Base-by-base conservation (phyloP, 1,139 yeast species). In the Sugiyamaella novakii region DNA sequence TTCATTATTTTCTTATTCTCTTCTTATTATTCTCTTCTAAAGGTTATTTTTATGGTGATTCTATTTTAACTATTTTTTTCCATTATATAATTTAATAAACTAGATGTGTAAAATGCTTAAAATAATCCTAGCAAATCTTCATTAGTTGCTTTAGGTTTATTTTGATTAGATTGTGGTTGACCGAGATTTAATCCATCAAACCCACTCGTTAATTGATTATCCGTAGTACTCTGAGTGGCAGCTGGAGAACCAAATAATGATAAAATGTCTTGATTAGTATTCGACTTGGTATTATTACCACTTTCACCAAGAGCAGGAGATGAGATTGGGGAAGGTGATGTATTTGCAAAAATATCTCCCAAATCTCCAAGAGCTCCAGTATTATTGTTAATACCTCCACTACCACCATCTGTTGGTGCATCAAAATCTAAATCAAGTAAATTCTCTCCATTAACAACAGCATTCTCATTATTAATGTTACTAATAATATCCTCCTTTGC, bases 391-490 rank as follows among this genome's bases (percentile, higher is more conserved):
- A 59, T 53, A 2, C 56, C 44, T 3, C 56, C 44, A 18, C 64
- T 77, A 1, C 62, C 71, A 8, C 31, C 38, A 6, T 14, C 22
- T 12, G 38, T 18, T 1, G 43, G 39, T 8, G 29, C 33, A 14
- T 65, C 81, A 54, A 80, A 85, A 60, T 87, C 96, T 58, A 92
- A 82, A 64, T 92, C 96, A 44, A 92, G 78, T 59, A 92, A 75
- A 60, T 87, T 88, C 61, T 91, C 98, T 41, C 85, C 84, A 60
- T 84, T 83, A 35, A 67, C 67, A 21, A 51, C 57, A 11, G 50
- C 49, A 11, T 59, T 52, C 17, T 54, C 53, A 3, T 56, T 51
- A 24, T 71, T 72, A 6, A 77, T 74, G 53, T 78, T 80, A 50
- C 74, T 77, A 47, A 84, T 81, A 50, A 85, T 81, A 61, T 87